Percentiles rank a stretch among this genome's conserved stretches.
Conservation (phyloP, 768 basidiomycete genomes). For the Tubosaeta sp. region DNA sequence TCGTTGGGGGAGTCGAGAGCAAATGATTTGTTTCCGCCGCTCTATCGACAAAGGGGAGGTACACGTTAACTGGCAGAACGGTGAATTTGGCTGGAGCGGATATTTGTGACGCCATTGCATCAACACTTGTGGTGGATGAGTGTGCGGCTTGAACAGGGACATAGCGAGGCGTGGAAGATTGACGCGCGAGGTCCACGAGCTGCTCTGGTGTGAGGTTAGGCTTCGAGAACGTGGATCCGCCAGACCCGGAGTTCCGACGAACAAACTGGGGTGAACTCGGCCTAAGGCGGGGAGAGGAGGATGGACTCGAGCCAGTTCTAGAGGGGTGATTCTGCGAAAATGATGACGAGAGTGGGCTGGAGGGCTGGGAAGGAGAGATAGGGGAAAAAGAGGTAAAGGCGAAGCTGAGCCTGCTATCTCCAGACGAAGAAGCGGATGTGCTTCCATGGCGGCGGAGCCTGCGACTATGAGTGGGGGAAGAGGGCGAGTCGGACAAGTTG, state of each 20-base stretch:
- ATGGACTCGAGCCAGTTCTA: conserved; percentile 29
- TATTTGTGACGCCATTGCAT: neutral
- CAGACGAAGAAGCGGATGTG: conserved; percentile 24
- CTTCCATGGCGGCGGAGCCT: conserved; percentile 32
- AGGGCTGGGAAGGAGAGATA: conserved; percentile 16
- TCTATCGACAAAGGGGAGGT: conserved; percentile 84
- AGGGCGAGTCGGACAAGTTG: conserved; percentile 25
- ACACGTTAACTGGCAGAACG: conserved; percentile 69
- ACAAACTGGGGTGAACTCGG: conserved; percentile 42
- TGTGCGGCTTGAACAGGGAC: conserved; percentile 2
- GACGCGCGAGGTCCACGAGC: conserved; percentile 66
- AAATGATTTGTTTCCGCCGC: conserved; percentile 69
- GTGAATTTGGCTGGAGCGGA: conserved; percentile 61
- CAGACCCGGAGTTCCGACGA: conserved; percentile 30
- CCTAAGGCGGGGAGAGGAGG: conserved; percentile 43
- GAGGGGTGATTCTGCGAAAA: conserved; percentile 31
- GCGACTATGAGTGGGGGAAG: conserved; percentile 25
- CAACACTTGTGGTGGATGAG: neutral
- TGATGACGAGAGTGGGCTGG: conserved; percentile 19
- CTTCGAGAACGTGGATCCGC: conserved; percentile 36
- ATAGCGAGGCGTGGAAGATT: conserved; percentile 45
- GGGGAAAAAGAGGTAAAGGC: conserved; percentile 61
- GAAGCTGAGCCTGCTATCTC: conserved; percentile 49
- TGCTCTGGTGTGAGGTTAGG: conserved; percentile 67
- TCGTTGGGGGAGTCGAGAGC: conserved; percentile 60